Percentiles rank a stretch among this genome's conserved stretches.
Conservation (phyloP, 257 asterid species). For the Penstemon newberryi region DNA sequence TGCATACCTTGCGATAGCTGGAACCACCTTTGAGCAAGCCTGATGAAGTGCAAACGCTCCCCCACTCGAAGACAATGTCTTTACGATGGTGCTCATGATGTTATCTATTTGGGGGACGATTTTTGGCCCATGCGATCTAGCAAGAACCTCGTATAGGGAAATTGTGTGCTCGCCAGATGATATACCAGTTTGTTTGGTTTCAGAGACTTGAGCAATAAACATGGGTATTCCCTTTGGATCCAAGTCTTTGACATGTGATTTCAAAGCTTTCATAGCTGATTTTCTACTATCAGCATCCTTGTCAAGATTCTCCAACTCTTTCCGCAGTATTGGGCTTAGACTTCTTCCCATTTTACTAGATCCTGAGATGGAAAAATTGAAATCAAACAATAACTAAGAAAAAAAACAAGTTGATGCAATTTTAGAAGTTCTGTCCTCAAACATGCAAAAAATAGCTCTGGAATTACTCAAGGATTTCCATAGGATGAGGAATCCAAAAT, state of each 20-base stretch:
- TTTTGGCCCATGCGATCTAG: conserved; percentile 85
- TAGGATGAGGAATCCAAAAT: no score
- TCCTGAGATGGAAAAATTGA: neutral
- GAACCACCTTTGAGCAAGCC: conserved; percentile 96
- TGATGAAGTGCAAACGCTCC: conserved; percentile 96
- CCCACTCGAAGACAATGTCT: conserved; percentile 72
- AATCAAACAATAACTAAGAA: neutral
- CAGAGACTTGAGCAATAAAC: conserved; percentile 91
- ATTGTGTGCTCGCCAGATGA: conserved; percentile 80
- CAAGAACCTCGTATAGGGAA: conserved; percentile 87
- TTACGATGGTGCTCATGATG: conserved; percentile 75
- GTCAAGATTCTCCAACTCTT: conserved; percentile 87
- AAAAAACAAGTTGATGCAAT: no score
- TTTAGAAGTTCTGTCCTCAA: no score
- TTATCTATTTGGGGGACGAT: conserved; percentile 76
- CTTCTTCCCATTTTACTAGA: conserved; percentile 60
- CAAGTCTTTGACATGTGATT: conserved; percentile 79
- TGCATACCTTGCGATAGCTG: conserved; percentile 85
- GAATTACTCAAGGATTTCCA: no score
- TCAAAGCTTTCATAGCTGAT: conserved; percentile 87
- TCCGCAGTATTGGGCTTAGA: conserved; percentile 66
- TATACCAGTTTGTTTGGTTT: conserved; percentile 67
- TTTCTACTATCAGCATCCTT: conserved; percentile 89
- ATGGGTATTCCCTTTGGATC: conserved; percentile 93
- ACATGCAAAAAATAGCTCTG: no score